Conservation (phyloP, 2,329 filamentous ascomycete species). For the Byssochlamys sp. region DNA sequence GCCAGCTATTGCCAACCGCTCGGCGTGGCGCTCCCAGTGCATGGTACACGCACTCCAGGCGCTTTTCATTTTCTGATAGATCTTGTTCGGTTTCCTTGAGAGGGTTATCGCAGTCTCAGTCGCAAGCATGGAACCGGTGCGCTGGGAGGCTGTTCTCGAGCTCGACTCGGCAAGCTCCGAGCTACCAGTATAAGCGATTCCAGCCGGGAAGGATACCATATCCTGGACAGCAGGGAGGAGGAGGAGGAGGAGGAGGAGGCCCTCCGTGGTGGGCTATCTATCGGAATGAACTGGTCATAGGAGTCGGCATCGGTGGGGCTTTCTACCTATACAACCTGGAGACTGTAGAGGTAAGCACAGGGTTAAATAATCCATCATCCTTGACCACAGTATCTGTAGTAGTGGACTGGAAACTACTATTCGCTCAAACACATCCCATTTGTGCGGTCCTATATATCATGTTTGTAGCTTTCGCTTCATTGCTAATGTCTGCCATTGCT, state of each 20-base stretch:
- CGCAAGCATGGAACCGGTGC: background rate
- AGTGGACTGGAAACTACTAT: background rate
- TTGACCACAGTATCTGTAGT: background rate
- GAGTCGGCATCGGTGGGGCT: constrained; percentile 38
- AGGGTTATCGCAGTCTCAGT: background rate
- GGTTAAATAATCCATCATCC: background rate
- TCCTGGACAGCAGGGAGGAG: constrained; percentile 4
- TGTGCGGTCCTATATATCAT: background rate
- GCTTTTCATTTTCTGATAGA: background rate
- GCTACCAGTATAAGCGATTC: constrained; percentile 15
- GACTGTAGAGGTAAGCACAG: constrained; percentile 38
- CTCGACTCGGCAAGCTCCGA: constrained; percentile 2
- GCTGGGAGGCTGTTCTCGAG: constrained; percentile 8
- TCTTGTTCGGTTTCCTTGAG: background rate
- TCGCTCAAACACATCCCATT: background rate
- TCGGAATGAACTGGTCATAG: constrained; percentile 20
- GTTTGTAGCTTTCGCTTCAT: background rate
- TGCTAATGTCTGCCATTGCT: background rate
- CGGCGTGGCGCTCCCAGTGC: background rate
- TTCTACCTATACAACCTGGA: constrained; percentile 48
- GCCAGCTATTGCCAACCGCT: background rate
- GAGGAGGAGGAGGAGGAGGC: background rate
- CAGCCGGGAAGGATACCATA: constrained; percentile 5
- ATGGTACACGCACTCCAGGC: background rate
- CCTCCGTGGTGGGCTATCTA: constrained; percentile 12